Percentiles rank a stretch among this genome's conserved stretches.
phyloP scores from a whole-genome alignment of 192 early-diverging fungal genomes.

The Rhizophagus clarus region DNA sequence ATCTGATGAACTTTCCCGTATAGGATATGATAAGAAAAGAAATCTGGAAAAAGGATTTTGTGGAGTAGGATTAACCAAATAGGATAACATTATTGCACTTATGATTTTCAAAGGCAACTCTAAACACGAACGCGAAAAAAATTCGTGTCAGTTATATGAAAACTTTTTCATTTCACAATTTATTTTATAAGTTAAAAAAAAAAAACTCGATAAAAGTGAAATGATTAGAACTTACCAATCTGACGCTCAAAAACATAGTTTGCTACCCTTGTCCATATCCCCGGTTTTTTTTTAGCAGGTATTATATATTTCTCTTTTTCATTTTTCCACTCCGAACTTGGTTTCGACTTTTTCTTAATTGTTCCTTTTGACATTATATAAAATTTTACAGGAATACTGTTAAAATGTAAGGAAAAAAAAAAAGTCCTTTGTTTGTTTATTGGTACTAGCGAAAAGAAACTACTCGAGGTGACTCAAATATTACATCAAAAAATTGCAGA shows the following conservation, averaged over 20 bases:
- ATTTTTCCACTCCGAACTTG: neutral
- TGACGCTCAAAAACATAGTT: neutral
- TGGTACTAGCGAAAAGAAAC: neutral
- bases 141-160: neutral
- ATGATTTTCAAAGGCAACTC: slow-evolving; percentile 23
- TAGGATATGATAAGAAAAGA: slow-evolving; percentile 17
- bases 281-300: neutral
- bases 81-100: neutral
- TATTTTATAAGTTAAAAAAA: neutral
- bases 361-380: neutral
- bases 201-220: neutral
- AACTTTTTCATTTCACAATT: neutral
- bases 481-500: neutral
- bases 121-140: neutral
- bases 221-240: neutral
- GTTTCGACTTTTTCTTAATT: neutral
- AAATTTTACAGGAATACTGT: neutral
- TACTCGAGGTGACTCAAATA: neutral
- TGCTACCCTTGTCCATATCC: neutral
- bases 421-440: neutral
- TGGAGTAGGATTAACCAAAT: slow-evolving; percentile 1
- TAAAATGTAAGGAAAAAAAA: neutral
- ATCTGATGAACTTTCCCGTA: neutral
- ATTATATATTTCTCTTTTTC: neutral
- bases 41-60: slow-evolving; percentile 24